Conservation (phyloP, 495 filamentous ascomycete species). For the Penicillium maclennaniae region DNA sequence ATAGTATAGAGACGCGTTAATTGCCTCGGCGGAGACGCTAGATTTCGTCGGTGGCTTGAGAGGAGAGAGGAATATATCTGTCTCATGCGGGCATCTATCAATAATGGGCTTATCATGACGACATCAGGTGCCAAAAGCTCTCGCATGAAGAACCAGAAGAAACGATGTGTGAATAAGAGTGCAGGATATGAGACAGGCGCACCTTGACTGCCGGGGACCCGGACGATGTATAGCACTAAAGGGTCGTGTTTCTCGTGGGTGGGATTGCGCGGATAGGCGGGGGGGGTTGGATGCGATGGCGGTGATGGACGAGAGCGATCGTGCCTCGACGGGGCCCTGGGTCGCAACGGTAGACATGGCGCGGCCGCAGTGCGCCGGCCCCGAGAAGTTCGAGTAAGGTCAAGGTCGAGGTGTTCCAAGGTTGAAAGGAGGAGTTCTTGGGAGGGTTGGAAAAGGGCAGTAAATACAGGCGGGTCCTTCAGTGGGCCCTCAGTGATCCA, state of each 20-base stretch:
- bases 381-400: neutral
- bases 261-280: conserved; percentile 73
- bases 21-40: conserved; percentile 81
- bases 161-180: neutral
- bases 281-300: conserved; percentile 81
- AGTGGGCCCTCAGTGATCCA: conserved; percentile 1
- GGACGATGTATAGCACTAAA: conserved; percentile 81
- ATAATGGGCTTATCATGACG: conserved; percentile 12
- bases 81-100: conserved; percentile 5
- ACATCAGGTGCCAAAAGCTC: conserved; percentile 5
- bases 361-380: conserved; percentile 28
- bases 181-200: conserved; percentile 18
- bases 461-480: conserved; percentile 4
- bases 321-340: conserved; percentile 63
- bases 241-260: conserved; percentile 60
- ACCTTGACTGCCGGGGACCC: conserved; percentile 90
- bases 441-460: neutral
- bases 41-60: conserved; percentile 76
- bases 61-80: conserved; percentile 92
- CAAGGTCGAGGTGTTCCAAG: neutral
- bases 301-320: conserved; percentile 76
- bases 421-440: neutral
- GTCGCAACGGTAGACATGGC: conserved; percentile 23
- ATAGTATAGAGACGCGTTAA: conserved; percentile 86
- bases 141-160: neutral